Evolutionary conservation across 805 yeast genomes (phyloP), one percentile per base, ranked within the genome.

Genomic region (Candida vaughaniae): DNA sequence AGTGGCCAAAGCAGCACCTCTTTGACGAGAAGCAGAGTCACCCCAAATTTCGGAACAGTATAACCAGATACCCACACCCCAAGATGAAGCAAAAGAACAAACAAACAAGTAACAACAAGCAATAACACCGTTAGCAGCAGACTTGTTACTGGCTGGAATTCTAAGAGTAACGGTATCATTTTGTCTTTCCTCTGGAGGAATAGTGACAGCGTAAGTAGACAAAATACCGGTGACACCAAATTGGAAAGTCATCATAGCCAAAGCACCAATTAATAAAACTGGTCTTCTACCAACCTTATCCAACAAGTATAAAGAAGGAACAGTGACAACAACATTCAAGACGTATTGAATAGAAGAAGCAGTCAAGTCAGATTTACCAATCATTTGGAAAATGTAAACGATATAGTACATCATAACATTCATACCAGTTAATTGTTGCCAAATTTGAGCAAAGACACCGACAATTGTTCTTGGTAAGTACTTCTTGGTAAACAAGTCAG

Each of bases 361-460:
- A 31, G 76, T 66, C 46, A 75, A 61, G 41, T 65, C 63, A n/a
- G 75, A 58, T 48, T 73, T 62, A 22, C 85, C 85, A 14, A 81
- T 80, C 80, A 78, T 76, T 39, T 71, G 60, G 64, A 82, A 79
- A 43, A 81, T 71, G 52, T 75, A 71, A 23, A 78, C 82, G 41
- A 80, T 75, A 49, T 78, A 80, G 69, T 80, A 80, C 76, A 80
- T 77, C 69, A 78, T 70, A 42, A 77, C 80, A 52, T 80, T 80
- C 73, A 77, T 73, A 42, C 85, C 86, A 16, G 80, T 72, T 49
- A 78, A 60, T 49, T 78, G 84, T 50, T 74, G 77, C 75, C 78
- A 76, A 46, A 73, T 63, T 52, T 76, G 81, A 31, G 77, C 71
- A 46, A 61, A 66, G 16, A 71, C 48, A 34, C 78, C 80, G 16